phyloP scores from a whole-genome alignment of 129 eudicot genomes.

The Deinandra increscens region DNA sequence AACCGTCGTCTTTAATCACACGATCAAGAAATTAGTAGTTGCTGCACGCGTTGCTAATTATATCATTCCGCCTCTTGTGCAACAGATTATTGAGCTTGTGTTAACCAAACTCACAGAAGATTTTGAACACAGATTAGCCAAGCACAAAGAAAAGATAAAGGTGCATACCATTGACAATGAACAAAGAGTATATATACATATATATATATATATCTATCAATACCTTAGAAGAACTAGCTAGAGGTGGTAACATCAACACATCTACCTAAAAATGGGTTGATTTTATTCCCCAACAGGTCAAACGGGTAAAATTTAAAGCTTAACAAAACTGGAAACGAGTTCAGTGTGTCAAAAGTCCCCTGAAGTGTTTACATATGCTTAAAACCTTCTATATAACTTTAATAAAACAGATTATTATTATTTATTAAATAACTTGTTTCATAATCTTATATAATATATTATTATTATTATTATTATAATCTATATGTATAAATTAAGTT shows the following conservation, averaged over 20 bases:
- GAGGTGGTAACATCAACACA: neutral
- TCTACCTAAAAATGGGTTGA: neutral
- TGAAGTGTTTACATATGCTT: neutral
- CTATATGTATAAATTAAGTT: too few species aligned
- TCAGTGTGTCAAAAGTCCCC: neutral
- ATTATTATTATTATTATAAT: too few species aligned
- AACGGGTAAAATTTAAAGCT: neutral
- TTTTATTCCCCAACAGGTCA: neutral
- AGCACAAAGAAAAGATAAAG: slow-evolving; percentile 49
- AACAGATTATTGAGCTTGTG: slow-evolving; percentile 65
- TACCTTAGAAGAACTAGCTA: neutral
- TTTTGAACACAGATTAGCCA: slow-evolving; percentile 50
- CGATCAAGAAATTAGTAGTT: slow-evolving; percentile 7
- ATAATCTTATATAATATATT: neutral
- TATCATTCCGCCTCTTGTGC: neutral
- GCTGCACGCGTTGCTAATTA: neutral
- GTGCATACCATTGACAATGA: slow-evolving; percentile 10
- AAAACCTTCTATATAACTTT: neutral
- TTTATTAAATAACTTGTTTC: neutral
- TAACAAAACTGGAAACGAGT: neutral
- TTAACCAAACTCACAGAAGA: slow-evolving; percentile 65
- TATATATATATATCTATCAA: neutral
- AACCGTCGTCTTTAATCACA: neutral
- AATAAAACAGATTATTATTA: neutral
- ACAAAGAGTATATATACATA: neutral